Evolutionary conservation across 73 alveolate species (phyloP).

Genomic region (Tetrahymena malaccensis): DNA sequence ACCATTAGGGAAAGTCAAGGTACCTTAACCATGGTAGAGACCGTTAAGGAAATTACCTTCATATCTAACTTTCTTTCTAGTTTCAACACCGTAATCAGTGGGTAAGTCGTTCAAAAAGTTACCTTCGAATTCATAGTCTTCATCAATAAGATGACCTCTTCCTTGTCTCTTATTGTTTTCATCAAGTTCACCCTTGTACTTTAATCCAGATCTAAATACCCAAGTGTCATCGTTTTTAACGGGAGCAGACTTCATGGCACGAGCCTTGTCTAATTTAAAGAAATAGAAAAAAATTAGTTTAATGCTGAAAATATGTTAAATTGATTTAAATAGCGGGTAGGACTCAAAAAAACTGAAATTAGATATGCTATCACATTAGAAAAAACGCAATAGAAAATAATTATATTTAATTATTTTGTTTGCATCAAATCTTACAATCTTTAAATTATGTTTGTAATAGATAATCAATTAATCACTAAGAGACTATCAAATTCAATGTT

Average conservation of each 20-base stretch:
- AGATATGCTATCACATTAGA: too few species aligned
- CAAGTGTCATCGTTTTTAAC: background rate
- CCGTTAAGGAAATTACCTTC: background rate
- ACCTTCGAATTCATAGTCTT: background rate
- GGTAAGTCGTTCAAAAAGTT: background rate
- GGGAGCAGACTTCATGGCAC: background rate
- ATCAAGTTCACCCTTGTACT: background rate
- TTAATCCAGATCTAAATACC: background rate
- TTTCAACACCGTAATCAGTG: background rate
- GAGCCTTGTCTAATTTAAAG: background rate
- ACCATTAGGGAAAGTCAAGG: background rate
- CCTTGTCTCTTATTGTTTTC: background rate
- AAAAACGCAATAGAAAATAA: too few species aligned
- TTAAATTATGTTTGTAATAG: too few species aligned
- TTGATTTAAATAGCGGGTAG: background rate
- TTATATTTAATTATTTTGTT: too few species aligned
- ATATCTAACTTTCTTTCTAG: background rate
- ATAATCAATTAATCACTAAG: too few species aligned
- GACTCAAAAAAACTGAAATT: background rate
- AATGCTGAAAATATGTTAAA: background rate
- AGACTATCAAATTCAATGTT: too few species aligned
- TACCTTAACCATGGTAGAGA: constrained; percentile 1
- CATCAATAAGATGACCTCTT: background rate
- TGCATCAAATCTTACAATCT: too few species aligned
- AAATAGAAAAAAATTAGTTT: background rate